Percentiles rank a stretch among this genome's conserved stretches.
Evolutionary conservation across 1,139 yeast species (phyloP).

Genomic region (Geotrichum fermentans): DNA sequence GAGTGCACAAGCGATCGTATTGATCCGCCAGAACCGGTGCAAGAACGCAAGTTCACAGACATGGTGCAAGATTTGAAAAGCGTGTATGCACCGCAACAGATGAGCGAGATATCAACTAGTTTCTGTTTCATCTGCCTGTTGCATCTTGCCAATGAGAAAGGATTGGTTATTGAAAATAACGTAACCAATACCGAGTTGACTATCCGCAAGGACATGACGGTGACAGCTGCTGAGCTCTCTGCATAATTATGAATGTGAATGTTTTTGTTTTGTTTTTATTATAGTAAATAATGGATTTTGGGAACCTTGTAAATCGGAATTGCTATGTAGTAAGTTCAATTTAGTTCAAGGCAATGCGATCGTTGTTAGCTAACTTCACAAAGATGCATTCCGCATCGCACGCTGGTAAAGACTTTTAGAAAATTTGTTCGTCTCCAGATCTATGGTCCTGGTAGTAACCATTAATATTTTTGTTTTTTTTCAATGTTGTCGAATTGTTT

Average conservation of each 20-base stretch:
- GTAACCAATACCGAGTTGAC: constrained; percentile 54
- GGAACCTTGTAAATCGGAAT: no score
- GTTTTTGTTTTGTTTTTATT: neutral
- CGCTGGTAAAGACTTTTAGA: no score
- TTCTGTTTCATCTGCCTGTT: constrained; percentile 79
- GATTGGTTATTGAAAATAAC: constrained; percentile 56
- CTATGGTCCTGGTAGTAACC: no score
- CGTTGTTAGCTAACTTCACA: no score
- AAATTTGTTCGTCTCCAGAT: no score
- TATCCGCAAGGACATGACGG: constrained; percentile 37
- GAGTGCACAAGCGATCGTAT: neutral
- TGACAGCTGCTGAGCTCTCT: constrained; percentile 18
- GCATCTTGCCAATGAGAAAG: constrained; percentile 88
- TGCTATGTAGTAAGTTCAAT: no score
- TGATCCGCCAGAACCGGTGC: neutral
- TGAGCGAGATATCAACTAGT: constrained; percentile 71
- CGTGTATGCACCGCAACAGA: constrained; percentile 36
- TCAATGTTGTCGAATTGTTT: no score
- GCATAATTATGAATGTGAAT: constrained; percentile 17
- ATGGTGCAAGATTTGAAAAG: constrained; percentile 40
- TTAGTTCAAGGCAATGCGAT: no score
- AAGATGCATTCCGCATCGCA: no score
- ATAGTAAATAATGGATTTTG: no score
- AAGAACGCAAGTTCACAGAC: constrained; percentile 43
- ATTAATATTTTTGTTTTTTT: no score